These are phyloP conservation scores for Tillandsia fasciculata DNA, from an alignment of 176 grass and related monocot genomes.

Conservation along the genomic window DNA sequence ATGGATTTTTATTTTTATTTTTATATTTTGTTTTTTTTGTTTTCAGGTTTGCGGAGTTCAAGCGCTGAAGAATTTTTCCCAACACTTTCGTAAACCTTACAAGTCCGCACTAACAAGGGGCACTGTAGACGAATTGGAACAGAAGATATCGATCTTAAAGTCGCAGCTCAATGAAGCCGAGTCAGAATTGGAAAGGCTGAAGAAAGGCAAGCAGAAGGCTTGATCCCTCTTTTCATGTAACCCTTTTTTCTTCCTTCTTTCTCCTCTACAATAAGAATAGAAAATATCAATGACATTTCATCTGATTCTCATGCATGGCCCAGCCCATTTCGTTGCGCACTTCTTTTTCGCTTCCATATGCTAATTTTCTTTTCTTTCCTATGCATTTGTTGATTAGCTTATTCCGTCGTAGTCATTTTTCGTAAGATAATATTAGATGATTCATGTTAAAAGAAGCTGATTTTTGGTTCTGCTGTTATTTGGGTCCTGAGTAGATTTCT, in stretches of 20 bases:
- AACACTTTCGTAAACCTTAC: slow-evolving; percentile 65
- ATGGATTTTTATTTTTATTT: not conserved
- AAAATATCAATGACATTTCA: no score
- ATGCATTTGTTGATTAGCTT: no score
- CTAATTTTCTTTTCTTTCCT: no score
- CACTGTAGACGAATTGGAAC: slow-evolving; percentile 60
- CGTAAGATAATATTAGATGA: no score
- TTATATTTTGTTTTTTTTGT: slow-evolving; percentile 8
- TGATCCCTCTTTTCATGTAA: slow-evolving; percentile 26
- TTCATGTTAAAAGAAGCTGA: no score
- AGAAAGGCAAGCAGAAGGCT: slow-evolving; percentile 65
- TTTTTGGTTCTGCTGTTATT: no score
- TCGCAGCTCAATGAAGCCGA: slow-evolving; percentile 50
- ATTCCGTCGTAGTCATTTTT: no score
- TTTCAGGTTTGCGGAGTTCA: slow-evolving; percentile 81
- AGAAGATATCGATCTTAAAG: slow-evolving; percentile 53
- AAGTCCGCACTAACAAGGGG: slow-evolving; percentile 47
- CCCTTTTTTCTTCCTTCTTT: slow-evolving; percentile 7
- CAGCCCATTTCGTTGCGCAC: no score
- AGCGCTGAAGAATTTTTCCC: slow-evolving; percentile 72
- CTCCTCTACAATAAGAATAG: not conserved
- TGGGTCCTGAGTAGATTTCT: no score
- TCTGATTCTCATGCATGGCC: no score
- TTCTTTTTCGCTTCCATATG: no score
- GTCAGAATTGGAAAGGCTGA: slow-evolving; percentile 62